Evolutionary conservation across 2,329 filamentous ascomycete genomes (phyloP).

Genomic region (Aspergillus persii): DNA sequence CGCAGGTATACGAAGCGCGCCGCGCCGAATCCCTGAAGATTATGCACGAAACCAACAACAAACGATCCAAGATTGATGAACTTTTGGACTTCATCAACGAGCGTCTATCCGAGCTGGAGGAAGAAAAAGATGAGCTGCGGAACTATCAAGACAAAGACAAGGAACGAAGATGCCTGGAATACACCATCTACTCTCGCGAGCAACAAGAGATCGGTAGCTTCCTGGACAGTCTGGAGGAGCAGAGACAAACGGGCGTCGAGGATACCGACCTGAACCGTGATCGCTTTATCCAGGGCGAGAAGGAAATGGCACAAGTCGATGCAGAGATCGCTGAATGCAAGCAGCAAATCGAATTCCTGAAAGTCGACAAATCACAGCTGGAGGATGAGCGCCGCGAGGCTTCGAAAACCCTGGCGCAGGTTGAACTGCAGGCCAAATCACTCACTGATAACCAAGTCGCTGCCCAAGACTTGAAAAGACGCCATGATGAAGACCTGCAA

Average conservation of each 20-base stretch:
- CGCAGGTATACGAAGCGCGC: conserved; percentile 92
- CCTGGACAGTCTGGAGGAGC: conserved; percentile 78
- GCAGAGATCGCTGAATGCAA: conserved; percentile 74
- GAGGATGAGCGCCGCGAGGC: conserved; percentile 86
- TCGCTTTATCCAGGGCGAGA: conserved; percentile 74
- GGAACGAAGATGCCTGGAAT: conserved; percentile 87
- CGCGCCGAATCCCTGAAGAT: conserved; percentile 92
- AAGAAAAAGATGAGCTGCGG: conserved; percentile 93
- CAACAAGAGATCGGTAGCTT: conserved; percentile 74
- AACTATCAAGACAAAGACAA: conserved; percentile 94
- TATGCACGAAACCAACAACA: conserved; percentile 94
- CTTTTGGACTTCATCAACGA: conserved; percentile 89
- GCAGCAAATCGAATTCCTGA: conserved; percentile 79
- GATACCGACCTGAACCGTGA: conserved; percentile 78
- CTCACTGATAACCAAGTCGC: conserved; percentile 79
- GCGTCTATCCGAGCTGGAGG: conserved; percentile 82
- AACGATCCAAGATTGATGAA: conserved; percentile 91
- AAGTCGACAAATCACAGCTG: conserved; percentile 79
- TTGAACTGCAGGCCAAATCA: conserved; percentile 79
- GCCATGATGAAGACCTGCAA: conserved; percentile 70
- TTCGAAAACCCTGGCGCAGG: conserved; percentile 75
- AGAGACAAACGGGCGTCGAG: conserved; percentile 77
- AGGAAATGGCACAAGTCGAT: conserved; percentile 73
- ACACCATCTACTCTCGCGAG: conserved; percentile 88
- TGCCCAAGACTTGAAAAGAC: conserved; percentile 68